These are phyloP conservation scores for Microbotryomycetes sp. DNA, from an alignment of 1,284 basidiomycete species.

Conservation along the genomic window DNA sequence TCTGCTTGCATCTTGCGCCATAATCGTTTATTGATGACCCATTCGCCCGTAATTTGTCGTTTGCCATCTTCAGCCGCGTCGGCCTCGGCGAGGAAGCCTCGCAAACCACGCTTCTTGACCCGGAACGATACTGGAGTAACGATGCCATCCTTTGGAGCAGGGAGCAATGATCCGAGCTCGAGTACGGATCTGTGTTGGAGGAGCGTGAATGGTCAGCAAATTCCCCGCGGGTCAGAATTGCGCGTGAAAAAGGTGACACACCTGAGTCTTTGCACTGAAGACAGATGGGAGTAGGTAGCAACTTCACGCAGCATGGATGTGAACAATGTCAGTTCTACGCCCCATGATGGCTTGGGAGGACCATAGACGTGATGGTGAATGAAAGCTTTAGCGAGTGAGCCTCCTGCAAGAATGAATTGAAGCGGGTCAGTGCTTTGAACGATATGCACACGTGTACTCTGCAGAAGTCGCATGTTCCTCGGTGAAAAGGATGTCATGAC, in stretches of 20 bases:
- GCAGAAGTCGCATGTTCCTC: too few species aligned
- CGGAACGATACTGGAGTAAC: slow-evolving; percentile 91
- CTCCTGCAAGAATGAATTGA: slow-evolving; percentile 48
- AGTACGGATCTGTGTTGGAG: slow-evolving; percentile 65
- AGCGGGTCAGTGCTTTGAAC: slow-evolving; percentile 1
- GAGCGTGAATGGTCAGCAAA: slow-evolving; percentile 49
- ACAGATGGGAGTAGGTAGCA: slow-evolving; percentile 71
- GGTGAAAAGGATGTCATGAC: neutral
- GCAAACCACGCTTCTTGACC: slow-evolving; percentile 64
- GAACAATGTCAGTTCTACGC: slow-evolving; percentile 55
- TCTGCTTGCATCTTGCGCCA: slow-evolving; percentile 84
- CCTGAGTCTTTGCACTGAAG: slow-evolving; percentile 59
- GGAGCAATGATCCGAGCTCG: slow-evolving; percentile 72
- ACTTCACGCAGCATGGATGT: slow-evolving; percentile 80
- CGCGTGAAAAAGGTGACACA: slow-evolving; percentile 38
- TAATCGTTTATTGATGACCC: slow-evolving; percentile 86
- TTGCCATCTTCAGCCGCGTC: slow-evolving; percentile 66
- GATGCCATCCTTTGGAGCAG: slow-evolving; percentile 85
- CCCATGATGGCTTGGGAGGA: slow-evolving; percentile 77
- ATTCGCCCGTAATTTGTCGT: slow-evolving; percentile 85
- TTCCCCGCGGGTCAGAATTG: slow-evolving; percentile 39
- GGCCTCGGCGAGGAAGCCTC: slow-evolving; percentile 67
- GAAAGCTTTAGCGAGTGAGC: slow-evolving; percentile 60
- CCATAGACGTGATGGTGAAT: slow-evolving; percentile 68
- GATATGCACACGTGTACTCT: neutral